These are phyloP conservation scores for Prunus salicina DNA, from an alignment of 306 rosid species.

Conservation along the genomic window DNA sequence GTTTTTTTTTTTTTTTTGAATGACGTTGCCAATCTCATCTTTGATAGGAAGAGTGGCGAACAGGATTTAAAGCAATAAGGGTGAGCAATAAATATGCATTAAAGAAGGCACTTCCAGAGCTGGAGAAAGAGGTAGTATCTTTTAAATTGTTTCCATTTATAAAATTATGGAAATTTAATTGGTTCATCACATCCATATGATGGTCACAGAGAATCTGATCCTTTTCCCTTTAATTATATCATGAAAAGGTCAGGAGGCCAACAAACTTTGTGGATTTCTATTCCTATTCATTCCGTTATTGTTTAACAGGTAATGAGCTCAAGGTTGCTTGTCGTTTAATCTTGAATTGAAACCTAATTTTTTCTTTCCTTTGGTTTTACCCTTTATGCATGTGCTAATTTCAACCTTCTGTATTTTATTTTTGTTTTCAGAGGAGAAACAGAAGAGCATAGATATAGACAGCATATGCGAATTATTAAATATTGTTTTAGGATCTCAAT, in stretches of 20 bases:
- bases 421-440: constrained; percentile 84
- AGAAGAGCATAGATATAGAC: constrained; percentile 97
- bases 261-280: constrained; percentile 86
- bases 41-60: constrained; percentile 92
- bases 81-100: constrained; percentile 79
- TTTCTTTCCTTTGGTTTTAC: constrained; percentile 15
- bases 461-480: constrained; percentile 83
- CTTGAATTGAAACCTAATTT: background rate
- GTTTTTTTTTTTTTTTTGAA: background rate
- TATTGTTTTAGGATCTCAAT: constrained; percentile 80
- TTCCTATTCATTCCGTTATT: constrained; percentile 86
- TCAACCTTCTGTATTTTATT: constrained; percentile 20
- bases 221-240: constrained; percentile 25
- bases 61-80: constrained; percentile 85
- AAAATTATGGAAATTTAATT: background rate
- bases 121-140: constrained; percentile 84
- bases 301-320: constrained; percentile 72
- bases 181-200: background rate
- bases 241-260: constrained; percentile 73
- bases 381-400: background rate
- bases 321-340: background rate
- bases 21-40: constrained; percentile 16
- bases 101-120: constrained; percentile 88
- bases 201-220: constrained; percentile 23
- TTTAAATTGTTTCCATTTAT: background rate